Base-by-base conservation (phyloP, 2,329 filamentous ascomycete species). In the Clarireedia sp. region DNA sequence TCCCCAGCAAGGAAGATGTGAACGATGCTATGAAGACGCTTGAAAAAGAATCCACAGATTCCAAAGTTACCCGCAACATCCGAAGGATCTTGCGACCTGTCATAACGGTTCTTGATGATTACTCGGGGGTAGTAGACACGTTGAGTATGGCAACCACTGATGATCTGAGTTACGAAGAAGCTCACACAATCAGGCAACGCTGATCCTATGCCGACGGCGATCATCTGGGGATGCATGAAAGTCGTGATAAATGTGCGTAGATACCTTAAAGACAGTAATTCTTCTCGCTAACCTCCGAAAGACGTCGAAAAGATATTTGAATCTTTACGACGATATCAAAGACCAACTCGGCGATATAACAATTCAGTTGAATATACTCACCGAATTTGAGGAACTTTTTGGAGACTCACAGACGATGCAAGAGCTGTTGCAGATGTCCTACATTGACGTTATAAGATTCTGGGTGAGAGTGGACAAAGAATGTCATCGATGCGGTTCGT, bases 161-260 rank as follows among this genome's bases (percentile, higher is more conserved):
- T n/a, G 19, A 21, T 26, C 21, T 9, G 19, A 9, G 19, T 46
- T 26, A n/a, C 12, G n/a, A 16, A 10, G 29, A 41, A 17, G 38
- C 38, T 51, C 24, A 43, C 24, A 33, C 9, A 21, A 14, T 19
- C 33, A 51, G 49, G 49, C 29, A 44, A 44, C 33, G 49, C 49
- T 10, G 49, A 51, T 44, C 49, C 49, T 9, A 51, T 51, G 49
- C 49, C 49, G n/a, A 51, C 49, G 16, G 38, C 49, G 26, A 51
- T 51, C 7, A 51, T 51, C 24, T 51, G 49, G 49, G 49, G 49
- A 2, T 29, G 37, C 6, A 26, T 51, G 49, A 51, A 51, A 24
- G 24, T 51, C 17, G 49, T 51, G 5, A 51, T 51, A 17, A 21
- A 16, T n/a, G 44, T 46, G 44, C 17, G 44, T 24, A 26, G 7